Percentiles rank a stretch among this genome's conserved stretches.
phyloP scores from a whole-genome alignment of 2,329 filamentous ascomycete genomes.

The Verticillium klebahnii region DNA sequence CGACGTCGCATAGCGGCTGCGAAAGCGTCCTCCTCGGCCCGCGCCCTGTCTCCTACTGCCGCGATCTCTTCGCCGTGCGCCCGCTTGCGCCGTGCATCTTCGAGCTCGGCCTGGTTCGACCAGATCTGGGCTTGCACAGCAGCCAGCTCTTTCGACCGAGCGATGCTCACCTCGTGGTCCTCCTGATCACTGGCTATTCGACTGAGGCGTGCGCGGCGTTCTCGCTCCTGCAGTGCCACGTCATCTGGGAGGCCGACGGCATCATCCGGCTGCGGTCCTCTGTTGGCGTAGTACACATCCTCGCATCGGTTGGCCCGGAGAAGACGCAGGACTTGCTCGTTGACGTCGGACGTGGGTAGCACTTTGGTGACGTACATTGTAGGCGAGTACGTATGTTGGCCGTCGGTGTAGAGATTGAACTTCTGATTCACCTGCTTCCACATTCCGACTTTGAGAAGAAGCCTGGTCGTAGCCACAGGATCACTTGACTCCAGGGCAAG shows the following conservation, averaged over 20 bases:
- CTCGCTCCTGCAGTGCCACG: slow-evolving; percentile 43
- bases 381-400: slow-evolving; percentile 56
- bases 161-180: slow-evolving; percentile 43
- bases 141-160: slow-evolving; percentile 46
- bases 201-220: slow-evolving; percentile 40
- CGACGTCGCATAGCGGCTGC: slow-evolving; percentile 29
- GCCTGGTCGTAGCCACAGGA: slow-evolving; percentile 49
- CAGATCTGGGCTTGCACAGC: slow-evolving; percentile 46
- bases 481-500: slow-evolving; percentile 56
- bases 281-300: slow-evolving; percentile 51
- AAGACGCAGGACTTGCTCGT: slow-evolving; percentile 38
- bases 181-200: slow-evolving; percentile 42
- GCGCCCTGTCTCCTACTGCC: slow-evolving; percentile 37
- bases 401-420: slow-evolving; percentile 49
- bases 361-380: slow-evolving; percentile 56
- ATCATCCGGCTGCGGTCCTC: slow-evolving; percentile 48
- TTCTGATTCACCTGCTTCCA: slow-evolving; percentile 61
- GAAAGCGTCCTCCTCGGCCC: slow-evolving; percentile 41
- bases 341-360: slow-evolving; percentile 31
- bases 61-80: slow-evolving; percentile 40
- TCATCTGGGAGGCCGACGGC: slow-evolving; percentile 48
- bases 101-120: slow-evolving; percentile 42
- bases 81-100: slow-evolving; percentile 44
- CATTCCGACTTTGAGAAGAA: slow-evolving; percentile 57
- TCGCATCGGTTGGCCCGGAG: slow-evolving; percentile 46